Evolutionary conservation across 805 yeast species (phyloP), one percentile per base, ranked within the genome.

Genomic region (Teunomyces gatunensis): DNA sequence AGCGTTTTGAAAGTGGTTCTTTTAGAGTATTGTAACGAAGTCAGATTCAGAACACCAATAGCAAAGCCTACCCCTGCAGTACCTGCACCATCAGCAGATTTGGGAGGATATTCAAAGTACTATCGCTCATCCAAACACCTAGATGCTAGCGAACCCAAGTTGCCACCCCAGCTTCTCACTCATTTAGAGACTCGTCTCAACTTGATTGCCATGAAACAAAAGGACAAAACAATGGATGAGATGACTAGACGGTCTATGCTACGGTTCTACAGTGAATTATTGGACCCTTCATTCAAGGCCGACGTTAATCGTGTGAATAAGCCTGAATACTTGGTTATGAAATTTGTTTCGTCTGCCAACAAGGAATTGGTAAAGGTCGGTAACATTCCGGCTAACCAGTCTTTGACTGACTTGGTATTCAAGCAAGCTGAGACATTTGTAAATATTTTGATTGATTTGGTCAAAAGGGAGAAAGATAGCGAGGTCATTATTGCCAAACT

Each of bases 1-100:
- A 71, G 77, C 27, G 73, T 83, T 1, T 57, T 85, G 40, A 81
- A 83, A 55, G 63, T 82, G 5, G 60, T 84, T 2, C 61, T 86
- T 10, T 60, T 86, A 15, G 85, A 81, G 42, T 84, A 85, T 55
- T 67, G 78, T 46, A 80, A 76, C 48, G 89, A 84, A 61, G 87
- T 87, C 2, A 64, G 89, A 32, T 85, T 84, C 65, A 64, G 75
- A 44, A 71, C 67, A 12, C 69, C 68, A 21, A 42, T 60, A 2
- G 30, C 39, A 13, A 48, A 28, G 18, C 44, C 35, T 21, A 33
- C 45, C 2, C 29, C 30, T 5, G 37, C 44, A 18, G 5, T 27
- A 28, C 33, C 30, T 39, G 15, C 29, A 17, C 28, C 39, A 10
- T 15, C 44, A n/a, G 28, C 37, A 27, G 36, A 29, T 13, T 41